Percentiles rank a stretch among this genome's conserved stretches.
phyloP scores from a whole-genome alignment of 768 basidiomycete genomes.

The Suillus subalutaceus region DNA sequence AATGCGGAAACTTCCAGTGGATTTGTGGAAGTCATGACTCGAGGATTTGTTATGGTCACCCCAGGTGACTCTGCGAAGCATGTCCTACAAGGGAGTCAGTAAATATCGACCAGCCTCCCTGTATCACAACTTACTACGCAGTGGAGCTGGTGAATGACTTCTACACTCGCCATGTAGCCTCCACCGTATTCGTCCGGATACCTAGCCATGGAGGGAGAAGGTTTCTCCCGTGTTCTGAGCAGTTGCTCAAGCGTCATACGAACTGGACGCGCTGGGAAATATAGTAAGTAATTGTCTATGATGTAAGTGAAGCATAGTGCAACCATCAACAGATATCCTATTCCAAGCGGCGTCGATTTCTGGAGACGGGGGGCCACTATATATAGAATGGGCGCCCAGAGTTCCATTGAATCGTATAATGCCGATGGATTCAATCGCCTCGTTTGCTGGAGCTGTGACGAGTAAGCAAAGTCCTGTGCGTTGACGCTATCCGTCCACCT shows the following conservation, averaged over 20 bases:
- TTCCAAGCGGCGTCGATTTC: not conserved
- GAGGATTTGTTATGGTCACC: not conserved
- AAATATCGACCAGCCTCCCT: not conserved
- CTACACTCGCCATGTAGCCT: not conserved
- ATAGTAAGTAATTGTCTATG: not conserved
- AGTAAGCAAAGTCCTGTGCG: not conserved
- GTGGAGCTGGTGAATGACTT: not conserved
- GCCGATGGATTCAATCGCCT: not conserved
- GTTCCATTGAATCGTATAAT: not conserved
- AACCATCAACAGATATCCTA: not conserved
- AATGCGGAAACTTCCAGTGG: not conserved
- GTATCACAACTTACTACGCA: not conserved
- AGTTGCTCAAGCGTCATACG: not conserved
- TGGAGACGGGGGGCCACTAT: not conserved
- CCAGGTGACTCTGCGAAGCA: not conserved
- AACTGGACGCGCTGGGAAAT: not conserved
- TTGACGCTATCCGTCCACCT: not conserved
- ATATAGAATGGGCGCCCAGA: not conserved
- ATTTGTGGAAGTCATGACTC: not conserved
- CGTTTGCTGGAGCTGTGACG: conserved; percentile 1
- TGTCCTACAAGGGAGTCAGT: not conserved
- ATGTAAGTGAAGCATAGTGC: not conserved
- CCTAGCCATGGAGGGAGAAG: not conserved
- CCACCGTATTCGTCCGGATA: not conserved
- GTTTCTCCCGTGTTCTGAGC: not conserved